Evolutionary conservation across 2,329 filamentous ascomycete genomes (phyloP).

Genomic region (Coniochaeta sp.): DNA sequence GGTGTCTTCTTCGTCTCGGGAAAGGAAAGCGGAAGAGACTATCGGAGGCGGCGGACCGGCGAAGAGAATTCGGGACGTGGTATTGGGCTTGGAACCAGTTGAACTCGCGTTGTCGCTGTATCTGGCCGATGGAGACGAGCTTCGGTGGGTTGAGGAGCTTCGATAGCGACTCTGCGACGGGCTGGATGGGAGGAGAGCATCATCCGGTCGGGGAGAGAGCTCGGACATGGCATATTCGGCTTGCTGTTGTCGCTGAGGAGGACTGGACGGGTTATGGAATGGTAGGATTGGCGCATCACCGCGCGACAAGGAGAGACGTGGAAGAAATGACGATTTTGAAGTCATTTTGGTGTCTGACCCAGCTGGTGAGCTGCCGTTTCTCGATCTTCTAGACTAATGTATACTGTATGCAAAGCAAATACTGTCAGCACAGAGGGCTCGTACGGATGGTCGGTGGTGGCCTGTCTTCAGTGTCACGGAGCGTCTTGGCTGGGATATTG

Average conservation of each 20-base stretch:
- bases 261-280: conserved; percentile 14
- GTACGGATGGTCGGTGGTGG: neutral
- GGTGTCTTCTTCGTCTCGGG: conserved; percentile 21
- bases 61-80: conserved; percentile 29
- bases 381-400: neutral
- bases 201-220: conserved; percentile 21
- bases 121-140: conserved; percentile 7
- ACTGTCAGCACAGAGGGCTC: neutral
- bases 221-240: conserved; percentile 26
- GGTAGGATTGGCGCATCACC: conserved; percentile 17
- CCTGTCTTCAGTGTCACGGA: neutral
- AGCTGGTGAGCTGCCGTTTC: neutral
- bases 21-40: conserved; percentile 30
- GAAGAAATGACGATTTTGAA: conserved; percentile 19
- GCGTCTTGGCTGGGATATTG: neutral
- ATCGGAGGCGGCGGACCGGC: conserved; percentile 44
- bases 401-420: no score
- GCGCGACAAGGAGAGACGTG: conserved; percentile 19
- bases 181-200: conserved; percentile 11
- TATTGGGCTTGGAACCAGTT: conserved; percentile 22
- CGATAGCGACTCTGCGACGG: conserved; percentile 3
- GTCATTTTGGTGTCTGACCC: conserved; percentile 12
- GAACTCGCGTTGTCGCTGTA: conserved; percentile 17
- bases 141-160: conserved; percentile 9
- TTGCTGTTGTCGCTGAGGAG: conserved; percentile 17